A percentile compares a stretch with the other conserved stretches of the same genome.
Conservation (phyloP, 2,329 filamentous ascomycete genomes). For the Arthrobotrys sinensis region DNA sequence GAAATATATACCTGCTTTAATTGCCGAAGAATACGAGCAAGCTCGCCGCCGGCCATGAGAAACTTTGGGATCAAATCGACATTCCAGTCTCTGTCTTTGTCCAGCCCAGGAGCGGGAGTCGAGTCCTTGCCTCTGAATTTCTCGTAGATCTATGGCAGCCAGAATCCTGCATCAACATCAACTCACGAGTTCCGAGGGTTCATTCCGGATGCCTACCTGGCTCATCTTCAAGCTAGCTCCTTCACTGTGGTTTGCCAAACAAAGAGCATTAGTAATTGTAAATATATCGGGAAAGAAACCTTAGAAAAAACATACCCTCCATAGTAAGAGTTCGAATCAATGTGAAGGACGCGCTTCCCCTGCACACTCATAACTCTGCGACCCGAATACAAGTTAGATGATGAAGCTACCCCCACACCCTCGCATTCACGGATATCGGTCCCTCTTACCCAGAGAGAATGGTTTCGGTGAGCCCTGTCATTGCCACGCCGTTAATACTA, state of each 20-base stretch:
- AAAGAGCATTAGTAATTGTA: slow-evolving; percentile 63
- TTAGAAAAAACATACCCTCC: slow-evolving; percentile 79
- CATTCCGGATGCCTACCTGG: slow-evolving; percentile 74
- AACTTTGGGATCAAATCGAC: slow-evolving; percentile 99
- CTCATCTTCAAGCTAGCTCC: slow-evolving; percentile 97
- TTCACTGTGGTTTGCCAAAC: slow-evolving; percentile 74
- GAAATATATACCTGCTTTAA: slow-evolving; percentile 79
- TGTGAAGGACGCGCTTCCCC: slow-evolving; percentile 98
- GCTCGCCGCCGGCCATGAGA: slow-evolving; percentile 97
- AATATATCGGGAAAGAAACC: slow-evolving; percentile 58
- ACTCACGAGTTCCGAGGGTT: slow-evolving; percentile 40
- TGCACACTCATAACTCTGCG: slow-evolving; percentile 93
- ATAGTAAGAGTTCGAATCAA: slow-evolving; percentile 98
- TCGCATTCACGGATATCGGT: not conserved
- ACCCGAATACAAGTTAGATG: slow-evolving; percentile 28
- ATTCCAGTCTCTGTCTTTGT: slow-evolving; percentile 77
- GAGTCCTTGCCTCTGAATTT: slow-evolving; percentile 42
- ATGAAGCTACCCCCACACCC: not conserved
- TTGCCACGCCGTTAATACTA: not conserved
- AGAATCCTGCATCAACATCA: not conserved
- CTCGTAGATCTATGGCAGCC: slow-evolving; percentile 42
- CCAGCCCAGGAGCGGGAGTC: slow-evolving; percentile 44
- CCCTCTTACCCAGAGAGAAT: slow-evolving; percentile 86
- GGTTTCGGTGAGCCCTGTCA: slow-evolving; percentile 59
- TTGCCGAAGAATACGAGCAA: slow-evolving; percentile 97